Conservation (phyloP, 140 eudicot genomes). For the Cichorium intybus region DNA sequence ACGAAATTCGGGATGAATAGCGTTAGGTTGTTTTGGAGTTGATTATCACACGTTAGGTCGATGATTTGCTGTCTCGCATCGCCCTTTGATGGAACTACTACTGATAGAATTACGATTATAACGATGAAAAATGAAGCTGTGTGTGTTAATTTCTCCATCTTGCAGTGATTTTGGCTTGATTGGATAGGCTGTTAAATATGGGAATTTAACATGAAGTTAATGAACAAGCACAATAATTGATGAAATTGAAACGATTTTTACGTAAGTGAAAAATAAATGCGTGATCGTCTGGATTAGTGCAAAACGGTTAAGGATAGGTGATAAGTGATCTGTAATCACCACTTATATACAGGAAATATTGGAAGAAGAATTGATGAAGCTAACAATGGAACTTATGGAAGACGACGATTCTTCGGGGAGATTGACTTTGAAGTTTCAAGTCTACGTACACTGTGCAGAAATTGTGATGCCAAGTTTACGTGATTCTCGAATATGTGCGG, state of each 20-base stretch:
- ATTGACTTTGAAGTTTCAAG: constrained; percentile 22
- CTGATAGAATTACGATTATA: constrained; percentile 10
- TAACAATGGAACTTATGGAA: constrained; percentile 15
- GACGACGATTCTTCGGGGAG: constrained; percentile 13
- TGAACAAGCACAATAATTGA: not conserved
- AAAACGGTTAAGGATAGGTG: not conserved
- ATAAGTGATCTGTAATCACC: too few relatives aligned
- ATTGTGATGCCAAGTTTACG: constrained; percentile 2
- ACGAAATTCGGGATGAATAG: constrained; percentile 39
- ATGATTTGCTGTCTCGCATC: constrained; percentile 62
- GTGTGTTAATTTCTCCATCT: constrained; percentile 11
- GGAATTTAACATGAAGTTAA: not conserved
- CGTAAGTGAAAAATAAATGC: not conserved
- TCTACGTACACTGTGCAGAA: not conserved
- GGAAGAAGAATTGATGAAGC: not conserved
- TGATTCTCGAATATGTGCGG: constrained; percentile 20
- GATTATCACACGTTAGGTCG: constrained; percentile 31
- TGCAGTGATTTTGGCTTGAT: not conserved
- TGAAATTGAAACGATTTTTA: not conserved
- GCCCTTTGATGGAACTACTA: constrained; percentile 32
- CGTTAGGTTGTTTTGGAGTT: constrained; percentile 31
- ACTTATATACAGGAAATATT: not conserved
- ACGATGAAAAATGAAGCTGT: not conserved
- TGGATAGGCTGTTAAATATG: not conserved
- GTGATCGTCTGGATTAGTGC: not conserved